Base-by-base conservation (phyloP, 2,329 filamentous ascomycete species). In the Paraconiothyrium sp. region DNA sequence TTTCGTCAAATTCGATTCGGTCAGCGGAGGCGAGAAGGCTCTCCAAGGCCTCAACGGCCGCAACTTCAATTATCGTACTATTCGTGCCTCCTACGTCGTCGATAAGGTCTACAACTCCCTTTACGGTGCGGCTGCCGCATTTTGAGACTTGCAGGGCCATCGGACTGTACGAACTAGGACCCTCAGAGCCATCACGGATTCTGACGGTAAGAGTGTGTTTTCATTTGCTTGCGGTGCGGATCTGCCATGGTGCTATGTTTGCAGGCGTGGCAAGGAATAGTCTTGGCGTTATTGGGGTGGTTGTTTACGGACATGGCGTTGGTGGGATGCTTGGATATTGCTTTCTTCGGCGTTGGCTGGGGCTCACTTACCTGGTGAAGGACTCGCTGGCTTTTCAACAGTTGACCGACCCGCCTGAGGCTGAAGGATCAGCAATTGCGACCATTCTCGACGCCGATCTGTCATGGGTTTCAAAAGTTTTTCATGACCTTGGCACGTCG, bases 91-190 rank as follows among this genome's bases (percentile, higher is more conserved):
- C 68, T 95, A 94, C 79, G 93, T 99, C 82, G 94, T 98, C 80
- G 95, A 99, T 82, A 94, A 94, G 76, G 93, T 99, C 83, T 99
- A 98, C 89, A 95, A 92, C 88, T 96, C 92, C 86, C 88, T 97
- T 82, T 97, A 69, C 68, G 70, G 67, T 58, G 67, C 69, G 58
- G 73, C 74, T 50, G 73, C 75, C 16, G 69, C 62, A 52, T 70
- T 72, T 27, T 76, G 65, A 67, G 49, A 41, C 34, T 35, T 20
- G 27, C 20, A 47, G 11, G 14, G 10, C 43, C 30, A 44, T 16
- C 3, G 10, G 39, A 41, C 39, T 41, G 16, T n/a, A 41, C 14
- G 9, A 16, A 9, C 39, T 30, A 30, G 39, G 34, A 47, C 46
- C 32, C 20, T 47, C 8, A 47, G n/a, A 47, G n/a, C 24, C n/a